A percentile compares a stretch with the other conserved stretches of the same genome.
These are phyloP conservation scores for Mycena citricolor DNA, from an alignment of 1,284 basidiomycete species.

Conservation along the genomic window DNA sequence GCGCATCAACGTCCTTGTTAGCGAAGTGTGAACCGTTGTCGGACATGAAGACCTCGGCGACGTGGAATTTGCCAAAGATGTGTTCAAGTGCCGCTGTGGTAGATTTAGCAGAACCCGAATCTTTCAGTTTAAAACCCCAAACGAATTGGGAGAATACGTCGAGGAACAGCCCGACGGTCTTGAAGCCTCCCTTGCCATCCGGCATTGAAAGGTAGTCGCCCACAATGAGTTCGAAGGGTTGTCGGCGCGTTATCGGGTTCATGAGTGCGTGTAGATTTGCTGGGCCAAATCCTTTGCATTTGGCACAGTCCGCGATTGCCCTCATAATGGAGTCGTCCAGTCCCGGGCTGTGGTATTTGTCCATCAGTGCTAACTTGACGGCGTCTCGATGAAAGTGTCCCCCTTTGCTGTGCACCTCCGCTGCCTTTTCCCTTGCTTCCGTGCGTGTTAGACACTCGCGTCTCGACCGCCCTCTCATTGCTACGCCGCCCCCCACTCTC, in stretches of 20 bases:
- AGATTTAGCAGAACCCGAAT: conserved; percentile 21
- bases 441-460: conserved; percentile 23
- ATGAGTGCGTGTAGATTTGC: conserved; percentile 31
- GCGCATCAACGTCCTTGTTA: conserved; percentile 28
- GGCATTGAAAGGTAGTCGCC: conserved; percentile 35
- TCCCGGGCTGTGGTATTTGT: conserved; percentile 29
- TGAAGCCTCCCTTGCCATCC: conserved; percentile 31
- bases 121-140: conserved; percentile 16
- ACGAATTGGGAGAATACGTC: conserved; percentile 10
- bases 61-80: conserved; percentile 27
- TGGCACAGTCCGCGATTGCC: conserved; percentile 31
- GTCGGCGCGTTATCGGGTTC: conserved; percentile 34
- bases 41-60: conserved; percentile 35
- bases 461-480: conserved; percentile 18
- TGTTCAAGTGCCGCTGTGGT: conserved; percentile 25
- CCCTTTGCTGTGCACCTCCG: conserved; percentile 21
- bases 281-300: conserved; percentile 29
- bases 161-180: conserved; percentile 14
- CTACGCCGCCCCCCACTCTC: conserved; percentile 24
- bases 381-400: conserved; percentile 34
- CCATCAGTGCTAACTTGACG: conserved; percentile 29
- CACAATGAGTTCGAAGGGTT: conserved; percentile 37
- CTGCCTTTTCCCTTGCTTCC: conserved; percentile 24
- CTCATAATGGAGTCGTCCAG: conserved; percentile 31
- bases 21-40: conserved; percentile 32